A percentile compares a stretch with the other conserved stretches of the same genome.
phyloP scores from a whole-genome alignment of 805 yeast genomes.

The Tanozyma kutaoensis region DNA sequence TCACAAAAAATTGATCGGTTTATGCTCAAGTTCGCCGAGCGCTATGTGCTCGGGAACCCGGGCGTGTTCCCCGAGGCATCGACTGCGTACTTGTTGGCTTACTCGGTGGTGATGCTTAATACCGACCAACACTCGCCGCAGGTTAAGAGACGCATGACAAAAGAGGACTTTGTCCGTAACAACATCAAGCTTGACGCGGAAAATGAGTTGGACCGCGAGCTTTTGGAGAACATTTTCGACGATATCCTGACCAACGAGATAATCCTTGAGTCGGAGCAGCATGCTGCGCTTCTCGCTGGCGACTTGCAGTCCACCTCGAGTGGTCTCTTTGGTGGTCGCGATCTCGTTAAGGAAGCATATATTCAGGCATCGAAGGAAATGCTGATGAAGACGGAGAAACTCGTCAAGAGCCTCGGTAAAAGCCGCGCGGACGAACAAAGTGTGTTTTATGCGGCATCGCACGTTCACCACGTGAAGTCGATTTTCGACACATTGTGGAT shows the following conservation, averaged over 20 bases:
- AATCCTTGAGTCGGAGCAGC: constrained; percentile 85
- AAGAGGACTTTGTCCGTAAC: constrained; percentile 75
- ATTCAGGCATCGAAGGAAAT: constrained; percentile 87
- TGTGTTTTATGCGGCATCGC: constrained; percentile 70
- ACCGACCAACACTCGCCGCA: constrained; percentile 90
- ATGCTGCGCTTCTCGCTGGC: constrained; percentile 72
- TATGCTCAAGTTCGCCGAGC: constrained; percentile 93
- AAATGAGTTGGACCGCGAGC: constrained; percentile 64
- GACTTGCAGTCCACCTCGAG: constrained; percentile 23
- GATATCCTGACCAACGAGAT: constrained; percentile 82
- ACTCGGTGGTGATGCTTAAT: constrained; percentile 84
- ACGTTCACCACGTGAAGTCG: constrained; percentile 81
- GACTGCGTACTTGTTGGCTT: constrained; percentile 83
- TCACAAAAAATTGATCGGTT: constrained; percentile 95
- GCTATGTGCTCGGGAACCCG: constrained; percentile 83
- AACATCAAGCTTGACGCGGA: constrained; percentile 91
- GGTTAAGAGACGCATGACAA: constrained; percentile 75
- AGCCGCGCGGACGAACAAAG: constrained; percentile 26
- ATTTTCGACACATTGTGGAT: constrained; percentile 94
- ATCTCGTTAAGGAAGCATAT: constrained; percentile 67
- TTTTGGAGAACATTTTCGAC: constrained; percentile 51
- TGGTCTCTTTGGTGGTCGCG: constrained; percentile 57
- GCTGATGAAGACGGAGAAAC: constrained; percentile 76
- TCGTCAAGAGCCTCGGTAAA: constrained; percentile 54
- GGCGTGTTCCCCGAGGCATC: constrained; percentile 83